These are phyloP conservation scores for Tranzscheliella williamsii DNA, from an alignment of 1,284 basidiomycete species.

Conservation along the genomic window DNA sequence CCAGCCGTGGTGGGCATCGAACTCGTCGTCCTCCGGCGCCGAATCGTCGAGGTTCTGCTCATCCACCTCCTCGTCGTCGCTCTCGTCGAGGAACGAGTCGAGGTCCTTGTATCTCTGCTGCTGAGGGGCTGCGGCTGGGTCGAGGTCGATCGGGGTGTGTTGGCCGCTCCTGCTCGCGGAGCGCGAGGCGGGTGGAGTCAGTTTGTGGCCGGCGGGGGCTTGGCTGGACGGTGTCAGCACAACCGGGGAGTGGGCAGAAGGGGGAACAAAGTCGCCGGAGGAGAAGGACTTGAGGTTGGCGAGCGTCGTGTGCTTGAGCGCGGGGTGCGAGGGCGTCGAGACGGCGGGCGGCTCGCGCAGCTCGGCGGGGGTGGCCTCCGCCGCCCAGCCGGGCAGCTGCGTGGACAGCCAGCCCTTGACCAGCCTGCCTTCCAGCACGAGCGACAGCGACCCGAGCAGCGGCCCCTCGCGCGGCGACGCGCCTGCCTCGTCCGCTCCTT, in stretches of 20 bases:
- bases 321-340: slow-evolving; percentile 2
- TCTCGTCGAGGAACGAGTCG: slow-evolving; percentile 53
- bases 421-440: slow-evolving; percentile 31
- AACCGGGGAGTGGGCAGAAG: slow-evolving; percentile 3
- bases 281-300: slow-evolving; percentile 35
- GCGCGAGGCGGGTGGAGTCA: slow-evolving; percentile 1
- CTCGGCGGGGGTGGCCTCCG: slow-evolving; percentile 8
- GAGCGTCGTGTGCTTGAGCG: slow-evolving; percentile 12
- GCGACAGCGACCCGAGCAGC: slow-evolving; percentile 27
- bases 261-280: slow-evolving; percentile 12
- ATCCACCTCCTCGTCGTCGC: slow-evolving; percentile 6
- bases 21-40: slow-evolving; percentile 50
- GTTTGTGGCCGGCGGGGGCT: not conserved
- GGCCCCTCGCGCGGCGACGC: not conserved
- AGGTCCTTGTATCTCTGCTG: slow-evolving; percentile 49
- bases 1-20: slow-evolving; percentile 6
- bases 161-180: slow-evolving; percentile 2
- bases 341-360: slow-evolving; percentile 19
- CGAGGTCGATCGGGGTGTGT: slow-evolving; percentile 26
- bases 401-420: slow-evolving; percentile 39
- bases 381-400: slow-evolving; percentile 27
- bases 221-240: slow-evolving; percentile 10
- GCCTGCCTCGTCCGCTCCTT: not conserved
- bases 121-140: slow-evolving; percentile 4
- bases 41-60: slow-evolving; percentile 29